Evolutionary conservation across 768 basidiomycete genomes (phyloP).

Genomic region (Boletellus ananiceps): DNA sequence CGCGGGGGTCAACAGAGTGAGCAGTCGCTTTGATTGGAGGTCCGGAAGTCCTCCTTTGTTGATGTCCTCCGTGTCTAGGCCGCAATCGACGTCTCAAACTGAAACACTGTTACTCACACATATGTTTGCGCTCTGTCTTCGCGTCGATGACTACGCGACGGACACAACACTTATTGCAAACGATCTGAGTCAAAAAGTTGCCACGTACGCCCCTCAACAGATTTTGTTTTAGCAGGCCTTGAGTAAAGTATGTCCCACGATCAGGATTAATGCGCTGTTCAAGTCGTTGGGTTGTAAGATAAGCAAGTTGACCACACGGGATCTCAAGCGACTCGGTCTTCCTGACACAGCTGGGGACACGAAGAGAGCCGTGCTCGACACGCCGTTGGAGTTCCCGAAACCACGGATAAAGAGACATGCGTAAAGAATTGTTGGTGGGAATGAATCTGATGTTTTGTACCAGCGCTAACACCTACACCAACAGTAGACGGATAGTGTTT

Average conservation of each 20-base stretch:
- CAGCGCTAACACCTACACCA: neutral
- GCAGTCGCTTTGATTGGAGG: conserved; percentile 11
- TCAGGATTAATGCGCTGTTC: conserved; percentile 64
- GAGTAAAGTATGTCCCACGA: neutral
- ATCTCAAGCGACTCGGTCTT: conserved; percentile 67
- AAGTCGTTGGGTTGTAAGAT: conserved; percentile 79
- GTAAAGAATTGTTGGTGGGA: conserved; percentile 8
- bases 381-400: conserved; percentile 82
- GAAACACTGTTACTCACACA: conserved; percentile 72
- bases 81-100: conserved; percentile 58
- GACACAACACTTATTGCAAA: conserved; percentile 64
- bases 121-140: conserved; percentile 77
- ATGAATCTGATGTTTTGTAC: neutral
- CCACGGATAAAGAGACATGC: conserved; percentile 35
- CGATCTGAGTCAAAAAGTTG: conserved; percentile 63
- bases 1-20: conserved; percentile 63
- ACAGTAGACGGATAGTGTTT: too few relatives aligned
- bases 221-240: neutral
- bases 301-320: conserved; percentile 48
- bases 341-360: conserved; percentile 56
- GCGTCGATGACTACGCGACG: conserved; percentile 70
- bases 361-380: conserved; percentile 68
- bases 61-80: conserved; percentile 25
- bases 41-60: neutral
- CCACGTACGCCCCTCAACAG: conserved; percentile 48